phyloP scores from a whole-genome alignment of 768 basidiomycete genomes.

The Pseudohyphozyma bogoriensis region DNA sequence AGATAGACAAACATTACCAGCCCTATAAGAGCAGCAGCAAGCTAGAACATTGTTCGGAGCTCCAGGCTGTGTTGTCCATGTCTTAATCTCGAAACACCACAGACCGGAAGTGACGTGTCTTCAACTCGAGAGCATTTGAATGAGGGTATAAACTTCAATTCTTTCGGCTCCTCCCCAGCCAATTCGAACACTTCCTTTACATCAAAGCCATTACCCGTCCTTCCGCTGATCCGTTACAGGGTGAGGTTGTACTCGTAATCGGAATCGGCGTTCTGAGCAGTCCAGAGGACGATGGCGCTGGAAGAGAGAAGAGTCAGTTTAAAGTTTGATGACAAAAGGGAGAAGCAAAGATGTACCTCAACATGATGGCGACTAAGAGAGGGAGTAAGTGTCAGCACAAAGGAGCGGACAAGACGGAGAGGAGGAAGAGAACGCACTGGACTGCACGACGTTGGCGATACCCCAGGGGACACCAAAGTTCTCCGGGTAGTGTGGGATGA shows the following conservation, averaged over 20 bases:
- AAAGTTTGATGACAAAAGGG: slow-evolving; percentile 13
- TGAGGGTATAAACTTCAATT: too few species aligned
- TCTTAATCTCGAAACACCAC: too few species aligned
- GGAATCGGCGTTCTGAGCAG: slow-evolving; percentile 69
- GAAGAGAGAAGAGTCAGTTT: slow-evolving; percentile 34
- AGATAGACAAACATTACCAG: too few species aligned
- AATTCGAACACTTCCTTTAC: too few species aligned
- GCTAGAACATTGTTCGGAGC: too few species aligned
- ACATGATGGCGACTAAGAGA: slow-evolving; percentile 34
- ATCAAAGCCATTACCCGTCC: too few species aligned
- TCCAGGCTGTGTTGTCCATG: too few species aligned
- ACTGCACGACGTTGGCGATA: slow-evolving; percentile 90
- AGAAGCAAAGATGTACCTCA: slow-evolving; percentile 32
- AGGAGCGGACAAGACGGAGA: not conserved
- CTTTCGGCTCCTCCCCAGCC: too few species aligned
- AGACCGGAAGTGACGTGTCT: too few species aligned
- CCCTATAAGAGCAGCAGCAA: too few species aligned
- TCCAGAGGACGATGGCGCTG: slow-evolving; percentile 80
- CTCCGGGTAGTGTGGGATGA: slow-evolving; percentile 59
- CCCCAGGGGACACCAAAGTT: slow-evolving; percentile 76
- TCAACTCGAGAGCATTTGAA: too few species aligned
- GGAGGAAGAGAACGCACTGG: slow-evolving; percentile 45
- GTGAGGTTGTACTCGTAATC: slow-evolving; percentile 87
- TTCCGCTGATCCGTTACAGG: too few species aligned
- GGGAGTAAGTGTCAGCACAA: not conserved